Conservation (phyloP, 495 filamentous ascomycete genomes). For the Aspergillus saccharolyticus region DNA sequence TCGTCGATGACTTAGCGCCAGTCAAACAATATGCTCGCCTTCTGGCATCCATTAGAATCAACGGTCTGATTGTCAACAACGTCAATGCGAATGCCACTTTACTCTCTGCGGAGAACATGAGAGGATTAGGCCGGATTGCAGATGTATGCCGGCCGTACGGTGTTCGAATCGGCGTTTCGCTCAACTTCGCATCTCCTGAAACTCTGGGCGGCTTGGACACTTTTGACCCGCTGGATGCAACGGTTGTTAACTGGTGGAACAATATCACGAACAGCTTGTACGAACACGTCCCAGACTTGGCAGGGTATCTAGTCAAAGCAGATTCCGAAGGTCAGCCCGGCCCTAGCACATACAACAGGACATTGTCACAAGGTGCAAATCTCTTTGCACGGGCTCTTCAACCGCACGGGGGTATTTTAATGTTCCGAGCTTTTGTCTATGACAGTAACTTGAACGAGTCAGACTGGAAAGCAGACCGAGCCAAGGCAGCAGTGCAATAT, state of each 20-base stretch:
- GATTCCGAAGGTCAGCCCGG: conserved; percentile 72
- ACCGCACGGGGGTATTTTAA: conserved; percentile 60
- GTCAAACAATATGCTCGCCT: conserved; percentile 61
- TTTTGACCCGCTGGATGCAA: conserved; percentile 59
- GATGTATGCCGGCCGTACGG: conserved; percentile 64
- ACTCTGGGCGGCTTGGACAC: conserved; percentile 50
- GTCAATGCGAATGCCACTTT: conserved; percentile 63
- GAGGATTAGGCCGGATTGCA: conserved; percentile 57
- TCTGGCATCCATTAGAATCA: conserved; percentile 61
- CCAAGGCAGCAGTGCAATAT: conserved; percentile 63
- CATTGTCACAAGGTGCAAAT: conserved; percentile 64
- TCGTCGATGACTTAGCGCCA: conserved; percentile 54
- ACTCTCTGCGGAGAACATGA: conserved; percentile 51
- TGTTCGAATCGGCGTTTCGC: conserved; percentile 58
- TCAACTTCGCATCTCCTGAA: conserved; percentile 64
- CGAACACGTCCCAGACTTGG: conserved; percentile 56
- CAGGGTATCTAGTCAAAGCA: conserved; percentile 67
- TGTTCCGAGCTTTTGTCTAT: conserved; percentile 74
- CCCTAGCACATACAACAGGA: conserved; percentile 64
- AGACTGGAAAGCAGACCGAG: conserved; percentile 62
- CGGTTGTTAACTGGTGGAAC: conserved; percentile 58
- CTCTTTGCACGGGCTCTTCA: conserved; percentile 58
- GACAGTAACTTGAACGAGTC: conserved; percentile 51
- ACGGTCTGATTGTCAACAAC: conserved; percentile 65
- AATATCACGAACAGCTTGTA: conserved; percentile 56